A percentile compares a stretch with the other conserved stretches of the same genome.
These are phyloP conservation scores for Sporormia fimetaria DNA, from an alignment of 495 filamentous ascomycete species.

Conservation along the genomic window DNA sequence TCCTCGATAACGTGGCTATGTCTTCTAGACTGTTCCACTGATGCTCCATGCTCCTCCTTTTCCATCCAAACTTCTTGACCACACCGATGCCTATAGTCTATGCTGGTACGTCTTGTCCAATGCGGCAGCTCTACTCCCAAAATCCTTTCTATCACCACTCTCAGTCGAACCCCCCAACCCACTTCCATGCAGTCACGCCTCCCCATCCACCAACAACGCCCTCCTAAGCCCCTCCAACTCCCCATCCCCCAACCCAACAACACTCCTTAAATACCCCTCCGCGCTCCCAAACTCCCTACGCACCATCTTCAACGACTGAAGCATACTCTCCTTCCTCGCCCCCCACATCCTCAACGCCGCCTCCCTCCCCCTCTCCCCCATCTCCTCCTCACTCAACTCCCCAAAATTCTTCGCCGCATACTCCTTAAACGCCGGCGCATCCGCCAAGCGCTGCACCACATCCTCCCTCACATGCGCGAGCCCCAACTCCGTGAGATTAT, in stretches of 20 bases:
- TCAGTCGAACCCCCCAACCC: no score
- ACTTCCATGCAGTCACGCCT: slow-evolving; percentile 6
- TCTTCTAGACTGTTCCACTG: no score
- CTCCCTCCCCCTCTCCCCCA: slow-evolving; percentile 25
- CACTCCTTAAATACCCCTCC: slow-evolving; percentile 43
- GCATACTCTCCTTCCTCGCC: slow-evolving; percentile 36
- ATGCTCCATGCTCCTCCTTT: no score
- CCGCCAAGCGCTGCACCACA: slow-evolving; percentile 5
- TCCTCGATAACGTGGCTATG: no score
- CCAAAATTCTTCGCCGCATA: slow-evolving; percentile 6
- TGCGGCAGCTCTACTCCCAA: no score
- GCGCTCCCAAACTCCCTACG: slow-evolving; percentile 44
- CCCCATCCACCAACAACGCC: slow-evolving; percentile 32
- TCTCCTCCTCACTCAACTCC: slow-evolving; percentile 1
- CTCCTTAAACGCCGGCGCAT: slow-evolving; percentile 8
- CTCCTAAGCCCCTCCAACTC: slow-evolving; percentile 39
- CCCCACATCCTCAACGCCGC: slow-evolving; percentile 30
- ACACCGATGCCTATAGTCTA: no score
- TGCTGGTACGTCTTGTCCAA: no score
- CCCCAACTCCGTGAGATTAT: slow-evolving; percentile 31
- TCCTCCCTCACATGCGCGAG: slow-evolving; percentile 10
- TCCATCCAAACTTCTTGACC: no score
- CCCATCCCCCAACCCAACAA: slow-evolving; percentile 42
- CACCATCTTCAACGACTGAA: slow-evolving; percentile 41
- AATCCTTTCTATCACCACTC: no score